Evolutionary conservation across 1,284 basidiomycete species (phyloP), one percentile per base, ranked within the genome.

Genomic region (Cutaneotrichosporon sp.): DNA sequence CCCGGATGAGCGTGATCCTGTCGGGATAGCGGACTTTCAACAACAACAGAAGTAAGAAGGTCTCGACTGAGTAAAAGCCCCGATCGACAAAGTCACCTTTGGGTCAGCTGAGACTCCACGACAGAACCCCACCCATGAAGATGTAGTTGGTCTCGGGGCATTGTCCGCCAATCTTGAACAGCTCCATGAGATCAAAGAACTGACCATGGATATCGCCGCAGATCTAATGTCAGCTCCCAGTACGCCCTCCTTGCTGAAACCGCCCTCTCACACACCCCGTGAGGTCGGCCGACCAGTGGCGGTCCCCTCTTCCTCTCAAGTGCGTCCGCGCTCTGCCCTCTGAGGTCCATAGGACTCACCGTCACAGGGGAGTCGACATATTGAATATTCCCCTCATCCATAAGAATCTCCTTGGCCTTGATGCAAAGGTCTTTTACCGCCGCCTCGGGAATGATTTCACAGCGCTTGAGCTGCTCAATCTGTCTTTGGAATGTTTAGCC

Each of bases 141-240:
- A 98, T 85, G 75, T 98, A 98, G 72, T 91, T 94, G 9, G 94
- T 97, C 29, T 91, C 86, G 48, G 94, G 94, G 75, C 92, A 97
- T 67, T 85, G 85, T 12, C 94, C 93, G 24, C 94, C 96, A 31
- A 96, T 85, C 71, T 87, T 87, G 81, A 98, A 97, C 46, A 97
- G 81, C 77, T 98, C 92, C 83, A 97, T 86, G 61, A 98, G 81
- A 74, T 98, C 94, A 74, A 88, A 96, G 74, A 98, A 98, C 71
- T 98, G 94, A 11, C 94, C 94, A 69, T 98, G 94, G 49, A 98
- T 98, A 77, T 98, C 96, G 19, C 94, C 94, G 70, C 96, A 98
- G 75, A 98, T 93, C 90, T 92, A 63, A 31, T 38, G 41, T 49
- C 33, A 60, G 43, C 27, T 46, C 32, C 20, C n/a, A 39, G 19